phyloP scores from a whole-genome alignment of 129 eudicot genomes.

The Scalesia atractyloides region DNA sequence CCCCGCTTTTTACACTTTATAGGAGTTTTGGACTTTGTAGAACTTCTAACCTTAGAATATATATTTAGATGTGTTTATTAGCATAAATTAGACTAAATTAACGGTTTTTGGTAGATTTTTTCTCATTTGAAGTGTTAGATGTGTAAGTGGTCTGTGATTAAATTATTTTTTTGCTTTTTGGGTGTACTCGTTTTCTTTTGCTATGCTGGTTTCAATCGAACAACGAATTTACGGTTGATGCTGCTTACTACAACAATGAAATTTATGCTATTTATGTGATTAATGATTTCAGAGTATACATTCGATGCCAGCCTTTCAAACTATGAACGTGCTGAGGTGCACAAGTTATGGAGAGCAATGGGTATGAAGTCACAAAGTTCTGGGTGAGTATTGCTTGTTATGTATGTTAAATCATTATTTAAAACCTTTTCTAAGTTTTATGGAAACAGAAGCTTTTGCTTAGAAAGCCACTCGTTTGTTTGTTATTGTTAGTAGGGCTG shows the following conservation, averaged over 20 bases:
- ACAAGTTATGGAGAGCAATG: constrained; percentile 55
- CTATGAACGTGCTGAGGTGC: constrained; percentile 70
- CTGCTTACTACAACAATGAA: background rate
- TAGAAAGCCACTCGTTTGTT: background rate
- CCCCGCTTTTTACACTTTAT: too few relatives aligned
- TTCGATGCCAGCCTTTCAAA: constrained; percentile 54
- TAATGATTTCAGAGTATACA: constrained; percentile 49
- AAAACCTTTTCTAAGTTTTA: background rate
- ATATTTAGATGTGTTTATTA: too few relatives aligned
- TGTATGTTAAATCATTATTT: constrained; percentile 6
- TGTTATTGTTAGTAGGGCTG: background rate
- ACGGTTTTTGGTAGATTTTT: background rate
- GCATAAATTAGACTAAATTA: background rate
- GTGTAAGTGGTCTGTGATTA: background rate
- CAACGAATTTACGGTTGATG: background rate
- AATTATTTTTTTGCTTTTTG: background rate
- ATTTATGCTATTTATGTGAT: constrained; percentile 18
- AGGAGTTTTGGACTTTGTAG: too few relatives aligned
- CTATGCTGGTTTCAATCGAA: background rate
- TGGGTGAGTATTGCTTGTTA: constrained; percentile 56
- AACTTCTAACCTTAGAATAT: too few relatives aligned
- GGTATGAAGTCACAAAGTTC: constrained; percentile 69
- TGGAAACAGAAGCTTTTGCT: background rate
- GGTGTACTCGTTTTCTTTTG: background rate
- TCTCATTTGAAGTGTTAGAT: too few relatives aligned